These are phyloP conservation scores for Blastocystis sp. DNA, from an alignment of 352 stramenopile species.

Conservation along the genomic window DNA sequence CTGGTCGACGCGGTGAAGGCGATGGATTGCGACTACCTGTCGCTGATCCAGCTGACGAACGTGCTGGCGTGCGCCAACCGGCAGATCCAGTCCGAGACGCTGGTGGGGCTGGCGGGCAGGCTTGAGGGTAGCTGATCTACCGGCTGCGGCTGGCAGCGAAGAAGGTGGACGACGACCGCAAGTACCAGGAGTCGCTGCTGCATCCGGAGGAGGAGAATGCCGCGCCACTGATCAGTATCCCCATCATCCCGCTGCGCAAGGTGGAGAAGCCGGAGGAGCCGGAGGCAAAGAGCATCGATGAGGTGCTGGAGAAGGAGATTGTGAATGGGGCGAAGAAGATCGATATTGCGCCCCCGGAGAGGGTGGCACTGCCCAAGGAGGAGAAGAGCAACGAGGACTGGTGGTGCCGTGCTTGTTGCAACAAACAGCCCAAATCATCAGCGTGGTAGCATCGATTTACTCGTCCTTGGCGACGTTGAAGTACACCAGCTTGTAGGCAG, in stretches of 20 bases:
- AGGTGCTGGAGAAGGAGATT: constrained; percentile 36
- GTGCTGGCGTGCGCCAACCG: constrained; percentile 56
- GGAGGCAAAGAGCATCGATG: constrained; percentile 7
- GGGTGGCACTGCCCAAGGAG: not conserved
- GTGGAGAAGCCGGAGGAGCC: not conserved
- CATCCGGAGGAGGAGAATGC: not conserved
- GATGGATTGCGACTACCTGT: not conserved
- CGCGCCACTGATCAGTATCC: constrained; percentile 1
- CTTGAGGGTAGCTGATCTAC: constrained; percentile 55
- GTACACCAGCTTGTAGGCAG: constrained; percentile 83
- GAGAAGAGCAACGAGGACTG: constrained; percentile 24
- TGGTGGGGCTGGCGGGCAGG: not conserved
- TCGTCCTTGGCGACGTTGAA: constrained; percentile 61
- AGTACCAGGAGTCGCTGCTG: constrained; percentile 21
- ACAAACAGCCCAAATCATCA: constrained; percentile 66
- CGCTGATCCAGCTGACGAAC: constrained; percentile 54
- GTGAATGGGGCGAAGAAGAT: not conserved
- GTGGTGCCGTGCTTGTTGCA: constrained; percentile 43
- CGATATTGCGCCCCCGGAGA: not conserved
- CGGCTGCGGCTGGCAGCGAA: constrained; percentile 51
- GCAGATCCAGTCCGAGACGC: constrained; percentile 47
- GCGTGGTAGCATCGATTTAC: constrained; percentile 22
- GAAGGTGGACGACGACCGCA: constrained; percentile 52
- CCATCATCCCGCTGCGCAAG: not conserved
- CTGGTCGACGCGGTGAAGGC: constrained; percentile 13